Base-by-base conservation (phyloP, 2,329 filamentous ascomycete genomes). In the Fusarium pseudoanthophilum region DNA sequence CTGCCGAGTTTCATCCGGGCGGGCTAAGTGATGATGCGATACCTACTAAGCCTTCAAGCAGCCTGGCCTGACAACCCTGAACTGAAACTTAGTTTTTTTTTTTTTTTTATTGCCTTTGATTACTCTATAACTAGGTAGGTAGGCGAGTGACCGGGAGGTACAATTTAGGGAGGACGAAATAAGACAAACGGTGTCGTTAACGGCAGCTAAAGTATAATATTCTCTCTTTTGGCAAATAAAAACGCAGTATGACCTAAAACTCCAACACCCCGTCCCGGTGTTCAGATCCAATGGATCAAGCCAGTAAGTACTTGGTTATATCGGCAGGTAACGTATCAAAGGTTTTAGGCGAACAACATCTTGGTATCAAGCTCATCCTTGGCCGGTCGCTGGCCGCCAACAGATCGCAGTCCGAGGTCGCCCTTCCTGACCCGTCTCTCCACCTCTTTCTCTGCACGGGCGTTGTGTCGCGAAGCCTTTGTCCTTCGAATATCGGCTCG, bases 381-480 rank as follows among this genome's bases (percentile, higher is more conserved):
- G 77, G 89, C 87, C 79, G 85, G 87, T 83, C 87, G 88, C 67
- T 88, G 87, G 46, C 91, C 90, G 20, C 92, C 91, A 65, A 88
- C 87, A 11, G 90, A 90, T 76, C 90, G 88, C 75, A 98, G 84
- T 32, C 95, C 95, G 66, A 99, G 83, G 32, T 92, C 91, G 46
- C 90, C 91, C 83, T 90, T 93, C 87, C 93, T 96, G 63, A 90
- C 88, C 78, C 92, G 85, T 72, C 91, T 88, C 79, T 95, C 93
- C 56, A 92, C 86, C 74, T 89, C 86, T 76, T 92, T 90, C 80
- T 97, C 95, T 36, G 91, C 90, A 69, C 96, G 88, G 63, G 88
- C 87, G 75, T 93, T 93, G 84, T 97, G 95, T 75, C 90, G 90
- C 55, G 90, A 89, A 1, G 95, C 94, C 86, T 94, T 95, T 76